Evolutionary conservation across 2,329 filamentous ascomycete species (phyloP).

Genomic region (Calonectria naviculata): DNA sequence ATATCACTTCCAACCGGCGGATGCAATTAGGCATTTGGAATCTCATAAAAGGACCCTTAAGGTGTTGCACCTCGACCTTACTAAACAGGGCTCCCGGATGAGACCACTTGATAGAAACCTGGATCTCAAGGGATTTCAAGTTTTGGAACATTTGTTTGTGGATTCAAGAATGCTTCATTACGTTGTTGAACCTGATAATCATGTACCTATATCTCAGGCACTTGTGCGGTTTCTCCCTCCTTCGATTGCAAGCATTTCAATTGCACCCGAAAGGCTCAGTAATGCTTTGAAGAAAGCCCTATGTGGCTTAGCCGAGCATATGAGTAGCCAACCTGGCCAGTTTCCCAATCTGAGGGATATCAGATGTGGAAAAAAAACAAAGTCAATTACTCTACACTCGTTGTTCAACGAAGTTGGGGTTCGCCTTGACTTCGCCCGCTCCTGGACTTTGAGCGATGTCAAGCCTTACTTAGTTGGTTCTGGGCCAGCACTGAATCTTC

Average conservation of each 20-base stretch:
- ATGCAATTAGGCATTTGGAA: neutral
- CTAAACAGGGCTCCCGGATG: neutral
- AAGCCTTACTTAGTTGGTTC: neutral
- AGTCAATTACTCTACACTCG: neutral
- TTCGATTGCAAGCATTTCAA: neutral
- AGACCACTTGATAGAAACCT: neutral
- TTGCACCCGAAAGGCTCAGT: neutral
- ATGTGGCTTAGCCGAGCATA: neutral
- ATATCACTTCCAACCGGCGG: neutral
- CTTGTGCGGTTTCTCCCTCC: neutral
- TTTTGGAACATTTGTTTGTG: conserved; percentile 7
- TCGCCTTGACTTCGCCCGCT: neutral
- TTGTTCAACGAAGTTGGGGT: neutral
- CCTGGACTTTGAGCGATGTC: neutral
- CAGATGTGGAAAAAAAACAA: neutral
- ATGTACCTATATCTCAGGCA: neutral
- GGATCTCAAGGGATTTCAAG: conserved; percentile 6
- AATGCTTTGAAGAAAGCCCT: neutral
- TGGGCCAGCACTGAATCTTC: no score
- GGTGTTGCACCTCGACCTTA: conserved; percentile 3
- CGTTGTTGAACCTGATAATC: neutral
- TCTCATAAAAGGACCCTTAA: neutral
- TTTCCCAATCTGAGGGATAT: neutral
- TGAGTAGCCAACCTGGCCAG: neutral
- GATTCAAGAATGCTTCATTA: neutral